Base-by-base conservation (phyloP, 179 eudicot species). In the Nepenthes alata region DNA sequence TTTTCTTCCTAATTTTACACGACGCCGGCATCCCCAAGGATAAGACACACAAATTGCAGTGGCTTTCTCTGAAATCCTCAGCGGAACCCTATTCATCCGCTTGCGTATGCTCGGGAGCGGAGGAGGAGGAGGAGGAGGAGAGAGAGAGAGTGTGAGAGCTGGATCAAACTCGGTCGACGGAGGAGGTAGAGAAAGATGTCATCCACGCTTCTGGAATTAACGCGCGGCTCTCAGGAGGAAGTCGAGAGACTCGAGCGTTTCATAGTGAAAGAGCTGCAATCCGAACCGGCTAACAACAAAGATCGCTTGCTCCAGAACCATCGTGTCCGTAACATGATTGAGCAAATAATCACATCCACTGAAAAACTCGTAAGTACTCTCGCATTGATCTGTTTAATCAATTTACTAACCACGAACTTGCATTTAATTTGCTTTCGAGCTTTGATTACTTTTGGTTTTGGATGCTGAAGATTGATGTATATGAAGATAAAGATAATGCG, bases 201-300 rank as follows among this genome's bases (percentile, higher is more conserved):
- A 66, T 90, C 98, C 69, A 94, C 99, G 36, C 82, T 94, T n/a
- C 78, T 94, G n/a, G 99, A 94, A 78, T 81, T 79, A 61, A 90
- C 97, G 9, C 89, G 99, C 13, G 80, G 81, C 7, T 74, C 91
- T 47, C 99, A 94, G 78, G 99, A 94, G 73, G 96, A 94, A 63
- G 91, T 79, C 0, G 99, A 94, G 83, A 83, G 95, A 53, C 72
- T 94, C 0, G 97, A 94, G 82, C 72, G 99, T 35, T 77, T 85
- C 10, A 63, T 83, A 11, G 94, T 83, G 2, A 89, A 85, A 70
- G 94, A 87, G 67, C 83, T 94, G 50, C 97, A 87, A 60, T 72
- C 72, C 59, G 99, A 94, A 47, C 86, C 89, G 16, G 71, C 86
- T n/a, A 65, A 85, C 35, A 68, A 74, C 61, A 85, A 66, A 68